Percentiles rank a stretch among this genome's conserved stretches.
Conservation (phyloP, 345 rosid genomes). For the Camelina neglecta region DNA sequence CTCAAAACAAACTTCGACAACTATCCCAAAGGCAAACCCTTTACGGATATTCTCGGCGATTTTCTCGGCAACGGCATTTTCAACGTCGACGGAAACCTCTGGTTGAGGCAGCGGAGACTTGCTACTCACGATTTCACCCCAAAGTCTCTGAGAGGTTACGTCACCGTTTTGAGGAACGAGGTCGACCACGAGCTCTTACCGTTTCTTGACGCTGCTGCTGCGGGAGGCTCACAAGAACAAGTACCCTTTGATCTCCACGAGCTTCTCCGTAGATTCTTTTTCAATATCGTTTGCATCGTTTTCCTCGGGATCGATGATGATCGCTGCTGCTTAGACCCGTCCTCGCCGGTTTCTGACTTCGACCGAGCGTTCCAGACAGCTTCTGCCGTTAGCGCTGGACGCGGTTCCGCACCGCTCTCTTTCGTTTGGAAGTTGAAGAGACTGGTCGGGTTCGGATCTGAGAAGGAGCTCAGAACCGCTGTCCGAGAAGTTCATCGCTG, state of each 20-base stretch:
- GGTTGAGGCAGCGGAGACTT: conserved; percentile 66
- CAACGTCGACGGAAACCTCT: conserved; percentile 66
- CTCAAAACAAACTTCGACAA: conserved; percentile 83
- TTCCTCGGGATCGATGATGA: conserved; percentile 59
- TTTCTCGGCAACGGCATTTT: conserved; percentile 79
- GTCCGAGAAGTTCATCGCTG: conserved; percentile 45
- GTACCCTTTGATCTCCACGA: conserved; percentile 60
- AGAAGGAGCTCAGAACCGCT: conserved; percentile 56
- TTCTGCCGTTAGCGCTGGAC: conserved; percentile 61
- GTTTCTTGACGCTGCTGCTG: conserved; percentile 48
- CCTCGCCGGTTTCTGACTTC: conserved; percentile 43
- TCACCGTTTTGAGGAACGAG: conserved; percentile 48
- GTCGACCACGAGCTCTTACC: conserved; percentile 55
- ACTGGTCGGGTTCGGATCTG: conserved; percentile 60
- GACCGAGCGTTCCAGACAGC: conserved; percentile 60
- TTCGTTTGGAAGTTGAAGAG: conserved; percentile 71
- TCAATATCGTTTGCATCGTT: conserved; percentile 56
- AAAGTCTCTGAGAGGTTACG: conserved; percentile 48
- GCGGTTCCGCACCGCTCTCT: conserved; percentile 57
- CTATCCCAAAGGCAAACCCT: conserved; percentile 89
- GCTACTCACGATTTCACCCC: conserved; percentile 60
- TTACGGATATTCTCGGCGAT: conserved; percentile 83
- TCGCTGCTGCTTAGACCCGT: conserved; percentile 48
- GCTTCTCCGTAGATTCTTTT: conserved; percentile 56
- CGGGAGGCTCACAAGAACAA: conserved; percentile 6